These are phyloP conservation scores for Talaromyces nanjingensis DNA, from an alignment of 495 filamentous ascomycete species.

Conservation along the genomic window DNA sequence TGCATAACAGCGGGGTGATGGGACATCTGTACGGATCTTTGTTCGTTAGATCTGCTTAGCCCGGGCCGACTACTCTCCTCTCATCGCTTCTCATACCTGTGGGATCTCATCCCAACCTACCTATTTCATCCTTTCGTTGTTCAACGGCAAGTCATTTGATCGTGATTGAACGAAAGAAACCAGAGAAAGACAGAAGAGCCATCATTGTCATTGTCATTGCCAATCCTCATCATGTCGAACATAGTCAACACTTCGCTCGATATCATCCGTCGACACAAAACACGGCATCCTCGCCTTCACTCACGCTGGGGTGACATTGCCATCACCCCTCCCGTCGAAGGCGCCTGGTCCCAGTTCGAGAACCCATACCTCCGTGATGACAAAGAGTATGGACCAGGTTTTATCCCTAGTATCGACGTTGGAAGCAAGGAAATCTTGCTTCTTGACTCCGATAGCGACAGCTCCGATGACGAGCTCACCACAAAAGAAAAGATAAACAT, in stretches of 20 bases:
- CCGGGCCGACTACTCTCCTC: background rate
- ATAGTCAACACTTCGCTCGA: slow-evolving; percentile 26
- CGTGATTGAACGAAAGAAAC: background rate
- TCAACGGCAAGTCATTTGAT: background rate
- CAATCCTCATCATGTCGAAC: slow-evolving; percentile 19
- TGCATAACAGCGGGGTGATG: background rate
- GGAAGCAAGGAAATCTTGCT: slow-evolving; percentile 12
- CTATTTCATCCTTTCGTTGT: background rate
- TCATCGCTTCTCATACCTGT: background rate
- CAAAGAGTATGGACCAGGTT: slow-evolving; percentile 23
- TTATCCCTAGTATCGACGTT: slow-evolving; percentile 15
- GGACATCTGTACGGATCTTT: background rate
- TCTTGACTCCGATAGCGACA: slow-evolving; percentile 2
- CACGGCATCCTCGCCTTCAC: slow-evolving; percentile 23
- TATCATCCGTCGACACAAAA: slow-evolving; percentile 26
- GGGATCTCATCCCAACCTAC: background rate
- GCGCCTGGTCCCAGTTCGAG: slow-evolving; percentile 34
- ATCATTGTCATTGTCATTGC: background rate
- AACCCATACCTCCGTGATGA: slow-evolving; percentile 23
- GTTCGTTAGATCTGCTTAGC: background rate
- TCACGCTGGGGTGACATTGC: slow-evolving; percentile 33
- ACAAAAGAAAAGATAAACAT: slow-evolving; percentile 12
- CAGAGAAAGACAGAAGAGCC: background rate
- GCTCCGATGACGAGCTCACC: slow-evolving; percentile 15
- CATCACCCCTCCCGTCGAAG: slow-evolving; percentile 33